These are phyloP conservation scores for Nitzschia palea DNA, from an alignment of 108 stramenopile species.

Conservation along the genomic window DNA sequence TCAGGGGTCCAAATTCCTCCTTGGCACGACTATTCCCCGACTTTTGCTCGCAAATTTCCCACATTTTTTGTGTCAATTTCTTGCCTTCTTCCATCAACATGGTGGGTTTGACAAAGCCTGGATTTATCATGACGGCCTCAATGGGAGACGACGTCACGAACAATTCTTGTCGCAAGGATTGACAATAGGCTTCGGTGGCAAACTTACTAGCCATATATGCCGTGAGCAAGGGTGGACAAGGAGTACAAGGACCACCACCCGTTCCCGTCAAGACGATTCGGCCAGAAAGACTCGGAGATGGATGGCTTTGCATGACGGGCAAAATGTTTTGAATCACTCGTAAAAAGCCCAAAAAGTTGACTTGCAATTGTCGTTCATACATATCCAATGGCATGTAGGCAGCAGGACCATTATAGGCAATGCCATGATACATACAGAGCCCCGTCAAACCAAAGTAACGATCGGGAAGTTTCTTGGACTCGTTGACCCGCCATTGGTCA, in stretches of 20 bases:
- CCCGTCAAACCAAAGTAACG: constrained; percentile 13
- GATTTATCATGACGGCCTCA: constrained; percentile 31
- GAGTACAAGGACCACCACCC: constrained; percentile 38
- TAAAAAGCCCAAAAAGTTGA: constrained; percentile 60
- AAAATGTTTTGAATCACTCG: constrained; percentile 40
- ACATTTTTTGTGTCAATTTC: constrained; percentile 36
- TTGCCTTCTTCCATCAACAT: constrained; percentile 41
- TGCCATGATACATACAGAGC: constrained; percentile 38
- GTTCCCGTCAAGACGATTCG: constrained; percentile 44
- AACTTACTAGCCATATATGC: constrained; percentile 45
- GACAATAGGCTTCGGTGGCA: constrained; percentile 35
- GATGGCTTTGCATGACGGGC: constrained; percentile 44
- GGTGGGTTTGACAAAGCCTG: constrained; percentile 48
- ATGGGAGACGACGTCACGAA: constrained; percentile 28
- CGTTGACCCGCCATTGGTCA: not conserved
- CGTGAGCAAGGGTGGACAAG: constrained; percentile 41
- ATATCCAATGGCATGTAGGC: constrained; percentile 43
- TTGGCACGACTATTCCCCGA: constrained; percentile 21
- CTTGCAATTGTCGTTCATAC: constrained; percentile 33
- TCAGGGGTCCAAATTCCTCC: constrained; percentile 37
- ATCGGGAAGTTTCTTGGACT: not conserved
- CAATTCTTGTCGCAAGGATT: constrained; percentile 31
- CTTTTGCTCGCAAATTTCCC: constrained; percentile 25
- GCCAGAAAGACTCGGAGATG: not conserved
- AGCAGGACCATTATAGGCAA: constrained; percentile 40